phyloP scores from a whole-genome alignment of 805 yeast genomes.

The Torulaspora microellipsoides region DNA sequence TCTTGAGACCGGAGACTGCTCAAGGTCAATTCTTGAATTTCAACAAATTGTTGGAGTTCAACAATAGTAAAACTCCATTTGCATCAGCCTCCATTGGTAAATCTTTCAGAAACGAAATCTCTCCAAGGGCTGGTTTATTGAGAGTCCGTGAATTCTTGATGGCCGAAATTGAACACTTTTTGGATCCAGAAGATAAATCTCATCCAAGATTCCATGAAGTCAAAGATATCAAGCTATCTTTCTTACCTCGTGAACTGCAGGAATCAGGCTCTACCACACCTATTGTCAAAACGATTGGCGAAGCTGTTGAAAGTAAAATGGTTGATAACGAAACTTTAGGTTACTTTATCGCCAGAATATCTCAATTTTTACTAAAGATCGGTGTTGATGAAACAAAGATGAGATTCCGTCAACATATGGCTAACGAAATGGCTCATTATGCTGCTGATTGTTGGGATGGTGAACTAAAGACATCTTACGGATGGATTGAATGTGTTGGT shows the following conservation, averaged over 20 bases:
- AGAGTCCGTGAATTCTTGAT: conserved; percentile 98
- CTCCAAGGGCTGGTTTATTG: conserved; percentile 95
- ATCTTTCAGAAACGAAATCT: conserved; percentile 97
- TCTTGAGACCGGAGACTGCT: conserved; percentile 97
- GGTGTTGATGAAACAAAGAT: conserved; percentile 83
- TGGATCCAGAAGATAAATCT: conserved; percentile 83
- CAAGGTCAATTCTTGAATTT: conserved; percentile 98
- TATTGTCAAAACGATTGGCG: conserved; percentile 67
- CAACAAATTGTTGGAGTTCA: conserved; percentile 86
- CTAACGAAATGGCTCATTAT: conserved; percentile 99
- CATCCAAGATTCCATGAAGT: conserved; percentile 80
- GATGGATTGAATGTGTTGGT: conserved; percentile 99
- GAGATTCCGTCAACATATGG: conserved; percentile 98
- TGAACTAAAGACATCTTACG: conserved; percentile 90
- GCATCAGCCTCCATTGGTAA: conserved; percentile 99
- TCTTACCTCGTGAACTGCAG: conserved; percentile 85
- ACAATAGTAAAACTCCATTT: conserved; percentile 96
- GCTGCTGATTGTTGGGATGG: conserved; percentile 99
- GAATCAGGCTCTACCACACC: conserved; percentile 75
- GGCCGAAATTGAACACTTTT: conserved; percentile 99
- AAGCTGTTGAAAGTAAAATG: conserved; percentile 83
- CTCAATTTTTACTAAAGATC: conserved; percentile 73
- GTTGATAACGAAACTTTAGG: conserved; percentile 97
- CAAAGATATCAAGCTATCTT: conserved; percentile 62
- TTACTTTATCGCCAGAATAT: conserved; percentile 92